Evolutionary conservation across 1,139 yeast genomes (phyloP).

Genomic region (Entelexis paramagnoliae): DNA sequence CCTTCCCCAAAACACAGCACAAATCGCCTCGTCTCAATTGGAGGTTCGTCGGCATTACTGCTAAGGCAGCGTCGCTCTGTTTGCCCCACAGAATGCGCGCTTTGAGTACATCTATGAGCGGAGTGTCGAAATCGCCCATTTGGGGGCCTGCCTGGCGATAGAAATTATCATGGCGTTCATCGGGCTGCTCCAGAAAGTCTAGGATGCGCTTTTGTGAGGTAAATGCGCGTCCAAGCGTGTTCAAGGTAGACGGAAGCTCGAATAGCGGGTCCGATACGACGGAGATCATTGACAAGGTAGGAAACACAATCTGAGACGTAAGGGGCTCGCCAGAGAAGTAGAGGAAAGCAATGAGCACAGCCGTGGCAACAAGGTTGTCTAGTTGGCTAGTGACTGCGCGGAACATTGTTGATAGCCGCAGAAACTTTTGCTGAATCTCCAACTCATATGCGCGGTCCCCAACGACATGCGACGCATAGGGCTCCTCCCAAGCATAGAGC

Average conservation of each 20-base stretch:
- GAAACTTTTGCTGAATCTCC: slow-evolving; percentile 37
- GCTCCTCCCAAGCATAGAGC: slow-evolving; percentile 64
- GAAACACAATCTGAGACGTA: slow-evolving; percentile 65
- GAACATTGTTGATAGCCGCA: slow-evolving; percentile 27
- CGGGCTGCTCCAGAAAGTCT: slow-evolving; percentile 44
- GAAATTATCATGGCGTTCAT: slow-evolving; percentile 26
- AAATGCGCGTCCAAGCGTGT: slow-evolving; percentile 44
- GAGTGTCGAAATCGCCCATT: neutral
- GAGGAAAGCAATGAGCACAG: slow-evolving; percentile 50
- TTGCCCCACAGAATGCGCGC: slow-evolving; percentile 39
- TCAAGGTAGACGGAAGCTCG: slow-evolving; percentile 38
- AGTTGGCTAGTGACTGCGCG: slow-evolving; percentile 38
- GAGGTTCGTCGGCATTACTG: slow-evolving; percentile 45
- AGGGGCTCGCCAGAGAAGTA: slow-evolving; percentile 48
- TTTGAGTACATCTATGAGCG: slow-evolving; percentile 30
- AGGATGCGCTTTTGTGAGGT: slow-evolving; percentile 52
- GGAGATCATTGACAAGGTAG: slow-evolving; percentile 52
- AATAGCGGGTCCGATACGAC: slow-evolving; percentile 52
- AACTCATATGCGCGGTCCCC: slow-evolving; percentile 66
- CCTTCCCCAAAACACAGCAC: slow-evolving; percentile 68
- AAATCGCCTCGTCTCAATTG: slow-evolving; percentile 50
- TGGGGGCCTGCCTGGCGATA: neutral
- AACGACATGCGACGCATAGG: slow-evolving; percentile 42
- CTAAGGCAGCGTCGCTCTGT: slow-evolving; percentile 35
- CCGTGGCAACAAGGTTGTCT: slow-evolving; percentile 55